Base-by-base conservation (phyloP, 768 basidiomycete genomes). In the Leucocoprinus leucothites region DNA sequence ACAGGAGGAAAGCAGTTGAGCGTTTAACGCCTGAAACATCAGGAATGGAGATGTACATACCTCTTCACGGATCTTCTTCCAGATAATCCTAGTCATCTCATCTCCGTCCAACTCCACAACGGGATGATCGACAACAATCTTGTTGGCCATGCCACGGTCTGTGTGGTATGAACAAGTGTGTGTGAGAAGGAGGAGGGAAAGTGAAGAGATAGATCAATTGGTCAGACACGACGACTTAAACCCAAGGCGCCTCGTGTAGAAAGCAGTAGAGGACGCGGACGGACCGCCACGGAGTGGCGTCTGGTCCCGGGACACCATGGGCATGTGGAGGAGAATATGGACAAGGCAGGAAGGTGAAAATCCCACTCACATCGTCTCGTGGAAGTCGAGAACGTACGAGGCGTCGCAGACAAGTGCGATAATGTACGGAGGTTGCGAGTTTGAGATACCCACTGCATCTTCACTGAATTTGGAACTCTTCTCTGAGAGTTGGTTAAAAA, bases 61-160 rank as follows among this genome's bases (percentile, higher is more conserved):
- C 84, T 97, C 93, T 65, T 97, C 90, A 56, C 91, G 80, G 66
- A 95, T 94, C 79, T 94, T 94, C 83, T 94, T 94, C 94, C 92
- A 98, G 69, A 98, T 99, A 65, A 99, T 97, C 62, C 96, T 80
- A 31, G 96, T 99, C 96, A 98, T 98, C 75, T 99, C 96, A 72
- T 97, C 95, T 45, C 94, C 94, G 69, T 98, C 94, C 50, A 98
- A 82, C 74, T 97, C 94, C 46, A 97, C 94, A 44, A 97, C 82
- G 5, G 94, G 94, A 65, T 94, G 94, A 66, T 81, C 75, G 48
- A 94, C 94, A 25, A 78, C 80, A 64, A 97, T 95, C 69, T 88
- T 90, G 68, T 82, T 79, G 47, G 60, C 53, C 60, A 57, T 45
- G 64, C 48, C 54, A 41, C 46, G 46, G 34, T 48, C 54, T 56